Percentiles rank a stretch among this genome's conserved stretches.
Conservation (phyloP, 345 rosid genomes). For the Euphorbia tirucalli region DNA sequence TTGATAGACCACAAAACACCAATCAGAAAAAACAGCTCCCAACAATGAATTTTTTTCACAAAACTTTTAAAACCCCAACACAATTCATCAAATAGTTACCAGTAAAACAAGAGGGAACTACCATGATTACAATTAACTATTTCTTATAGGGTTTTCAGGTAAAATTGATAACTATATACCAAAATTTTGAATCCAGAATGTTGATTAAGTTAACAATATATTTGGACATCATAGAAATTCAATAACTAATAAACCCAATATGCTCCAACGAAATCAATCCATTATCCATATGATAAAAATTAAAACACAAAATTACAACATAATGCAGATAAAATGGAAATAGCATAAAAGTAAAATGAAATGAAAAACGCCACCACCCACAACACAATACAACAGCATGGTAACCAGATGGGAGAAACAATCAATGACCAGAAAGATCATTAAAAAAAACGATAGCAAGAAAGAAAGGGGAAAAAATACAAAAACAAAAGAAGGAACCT, state of each 20-base stretch:
- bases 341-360: background rate
- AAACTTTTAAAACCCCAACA: background rate
- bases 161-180: background rate
- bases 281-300: background rate
- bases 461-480: background rate
- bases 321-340: background rate
- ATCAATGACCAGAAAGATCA: background rate
- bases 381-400: background rate
- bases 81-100: background rate
- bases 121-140: background rate
- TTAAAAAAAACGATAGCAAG: background rate
- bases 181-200: background rate
- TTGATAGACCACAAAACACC: background rate
- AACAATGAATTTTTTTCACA: background rate
- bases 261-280: background rate
- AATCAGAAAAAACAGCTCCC: background rate
- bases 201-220: background rate
- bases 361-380: background rate
- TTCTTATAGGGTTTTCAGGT: background rate
- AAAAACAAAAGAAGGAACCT: conserved; percentile 37
- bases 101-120: background rate
- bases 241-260: background rate
- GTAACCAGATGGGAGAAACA: background rate
- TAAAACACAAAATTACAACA: background rate
- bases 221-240: background rate